phyloP scores from a whole-genome alignment of 2,329 filamentous ascomycete species.

The Penicillium oxalicum region DNA sequence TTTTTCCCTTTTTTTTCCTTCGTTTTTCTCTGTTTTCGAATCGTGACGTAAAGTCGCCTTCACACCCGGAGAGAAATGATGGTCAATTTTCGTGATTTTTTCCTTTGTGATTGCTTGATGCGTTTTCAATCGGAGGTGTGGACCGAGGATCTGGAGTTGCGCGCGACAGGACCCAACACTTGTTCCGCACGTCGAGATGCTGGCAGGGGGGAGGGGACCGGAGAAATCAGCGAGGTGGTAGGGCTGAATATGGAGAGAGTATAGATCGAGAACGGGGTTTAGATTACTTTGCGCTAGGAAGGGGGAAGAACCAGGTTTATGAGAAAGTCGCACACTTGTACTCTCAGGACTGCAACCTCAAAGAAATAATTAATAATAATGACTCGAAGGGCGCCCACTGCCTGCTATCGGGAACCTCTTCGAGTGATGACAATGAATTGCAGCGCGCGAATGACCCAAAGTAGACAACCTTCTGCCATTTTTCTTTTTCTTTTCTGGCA shows the following conservation, averaged over 20 bases:
- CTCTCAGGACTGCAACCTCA: neutral
- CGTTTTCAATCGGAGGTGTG: neutral
- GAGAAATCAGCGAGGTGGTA: conserved; percentile 1
- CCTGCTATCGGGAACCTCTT: neutral
- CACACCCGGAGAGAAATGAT: conserved; percentile 1
- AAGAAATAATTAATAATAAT: conserved; percentile 8
- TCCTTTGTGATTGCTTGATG: neutral
- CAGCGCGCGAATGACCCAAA: neutral
- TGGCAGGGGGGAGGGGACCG: neutral
- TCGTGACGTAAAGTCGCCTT: conserved; percentile 20
- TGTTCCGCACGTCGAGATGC: neutral
- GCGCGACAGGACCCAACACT: neutral
- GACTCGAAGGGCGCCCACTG: neutral
- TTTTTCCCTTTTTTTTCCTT: too few relatives aligned
- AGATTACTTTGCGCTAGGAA: neutral
- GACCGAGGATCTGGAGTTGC: conserved; percentile 1
- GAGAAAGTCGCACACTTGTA: neutral
- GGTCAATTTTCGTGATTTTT: neutral
- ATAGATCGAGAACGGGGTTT: conserved; percentile 4
- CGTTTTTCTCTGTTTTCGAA: conserved; percentile 8
- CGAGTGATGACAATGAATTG: neutral
- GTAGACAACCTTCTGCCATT: neutral
- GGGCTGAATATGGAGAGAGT: conserved; percentile 17
- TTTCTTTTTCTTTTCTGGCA: neutral
- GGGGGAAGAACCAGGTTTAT: conserved; percentile 12